Conservation (phyloP, 1,284 basidiomycete genomes). For the Neonothopanus nambi region DNA sequence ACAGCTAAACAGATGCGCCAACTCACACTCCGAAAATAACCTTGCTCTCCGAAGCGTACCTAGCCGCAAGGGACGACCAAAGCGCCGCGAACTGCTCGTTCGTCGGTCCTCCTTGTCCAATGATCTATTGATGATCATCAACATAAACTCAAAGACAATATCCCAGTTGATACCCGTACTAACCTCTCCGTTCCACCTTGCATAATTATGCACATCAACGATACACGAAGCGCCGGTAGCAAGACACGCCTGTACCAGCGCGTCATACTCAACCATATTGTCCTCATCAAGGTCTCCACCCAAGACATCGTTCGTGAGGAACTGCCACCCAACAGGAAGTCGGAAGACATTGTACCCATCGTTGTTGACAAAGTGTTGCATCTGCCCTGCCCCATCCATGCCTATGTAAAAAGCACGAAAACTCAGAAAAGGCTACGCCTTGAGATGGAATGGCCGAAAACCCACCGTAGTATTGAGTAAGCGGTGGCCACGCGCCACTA, state of each 20-base stretch:
- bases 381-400: constrained; percentile 51
- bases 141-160: background rate
- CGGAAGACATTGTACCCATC: constrained; percentile 54
- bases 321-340: constrained; percentile 60
- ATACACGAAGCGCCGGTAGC: constrained; percentile 43
- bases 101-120: constrained; percentile 62
- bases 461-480: constrained; percentile 46
- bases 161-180: background rate
- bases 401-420: constrained; percentile 14
- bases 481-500: constrained; percentile 43
- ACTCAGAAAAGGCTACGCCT: background rate
- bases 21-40: constrained; percentile 57
- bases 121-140: constrained; percentile 38
- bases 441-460: background rate
- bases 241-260: constrained; percentile 47
- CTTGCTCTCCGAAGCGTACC: constrained; percentile 48
- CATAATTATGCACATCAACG: constrained; percentile 63
- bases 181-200: constrained; percentile 48
- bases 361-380: constrained; percentile 54
- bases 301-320: constrained; percentile 42
- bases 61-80: constrained; percentile 53
- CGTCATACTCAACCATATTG: constrained; percentile 51
- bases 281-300: constrained; percentile 44
- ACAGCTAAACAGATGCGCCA: no score
- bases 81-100: constrained; percentile 54